Evolutionary conservation across 495 filamentous ascomycete species (phyloP), one percentile per base, ranked within the genome.

Genomic region (Melanomma pulvis-pyrius): DNA sequence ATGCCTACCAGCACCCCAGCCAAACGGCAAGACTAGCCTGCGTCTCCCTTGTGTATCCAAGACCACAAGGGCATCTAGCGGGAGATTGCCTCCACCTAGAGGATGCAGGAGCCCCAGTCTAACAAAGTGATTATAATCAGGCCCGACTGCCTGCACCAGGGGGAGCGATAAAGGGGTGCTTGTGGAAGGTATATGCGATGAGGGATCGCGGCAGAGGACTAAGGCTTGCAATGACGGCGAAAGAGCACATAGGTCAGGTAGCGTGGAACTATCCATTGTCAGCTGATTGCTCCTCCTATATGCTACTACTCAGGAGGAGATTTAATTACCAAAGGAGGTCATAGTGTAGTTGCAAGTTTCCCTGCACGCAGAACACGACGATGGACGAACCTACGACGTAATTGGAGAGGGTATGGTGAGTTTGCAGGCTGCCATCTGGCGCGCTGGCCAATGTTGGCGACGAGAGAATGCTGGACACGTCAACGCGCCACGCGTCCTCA

Each of bases 31-130:
- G 24, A 79, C 69, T 73, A 80, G 63, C 26, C 79, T 70, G 19
- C 74, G 53, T 13, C 76, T 58, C 0, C 71, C 70, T 19, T 65
- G 67, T 13, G 62, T 39, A 61, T 81, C 79, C 15, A 81, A 59
- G 13, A 80, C 73, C 17, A 80, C 79, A 24, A 81, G 69, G 24
- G 79, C 78, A 49, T 81, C 79, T 1, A 81, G 65, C 19, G 76
- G 74, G 30, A 62, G 54, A 22, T 75, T 72, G 1, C 79, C 79
- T 29, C 79, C 79, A 26, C 79, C 79, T 26, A 80, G 70, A 2
- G 79, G 79, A 54, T 81, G 79, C 21, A 80, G 65, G 15, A 81
- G 71, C 15, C 79, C 79, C 13, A 81, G 58, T 49, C 46, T 59
- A 19, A 68, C 64, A 34, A 73, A 72, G 32, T 72, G 70, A 30